Evolutionary conservation across 192 early-diverging fungal species (phyloP), one percentile per base, ranked within the genome.

Genomic region (Podochytrium sp.): DNA sequence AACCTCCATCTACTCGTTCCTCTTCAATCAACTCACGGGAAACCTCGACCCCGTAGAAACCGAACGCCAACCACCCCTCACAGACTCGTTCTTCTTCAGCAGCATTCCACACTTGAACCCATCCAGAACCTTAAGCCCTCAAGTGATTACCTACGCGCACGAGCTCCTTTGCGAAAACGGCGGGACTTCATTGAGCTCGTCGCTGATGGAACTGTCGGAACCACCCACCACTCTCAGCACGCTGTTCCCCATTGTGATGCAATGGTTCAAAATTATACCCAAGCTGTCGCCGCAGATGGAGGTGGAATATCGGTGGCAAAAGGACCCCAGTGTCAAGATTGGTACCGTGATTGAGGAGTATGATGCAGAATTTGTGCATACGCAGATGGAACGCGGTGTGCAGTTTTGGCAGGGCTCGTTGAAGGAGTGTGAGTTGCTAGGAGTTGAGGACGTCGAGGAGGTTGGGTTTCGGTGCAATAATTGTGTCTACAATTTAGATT

Each of bases 181-280:
- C 38, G 37, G 14, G 59, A 20, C 30, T n/a, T n/a, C n/a, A n/a
- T n/a, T n/a, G n/a, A n/a, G n/a, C n/a, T n/a, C n/a, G n/a, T n/a
- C n/a, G n/a, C n/a, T n/a, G n/a, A n/a, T 35, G 14, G 59, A 61
- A 14, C 37, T 61, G 32, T n/a, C 32, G 14, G 37, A 14, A 16
- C 59, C 59, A 30, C 38, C 38, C 10, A 30, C 20, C 14, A 39
- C 37, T 30, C 37, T 61, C 33, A 14, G 2, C 16, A 38, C 59
- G 14, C 35, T 61, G 2, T 33, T 61, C 6, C 29, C 63, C n/a
- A 1, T 65, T 1, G 29, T 42, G n/a, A 20, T 65, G 40, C 18
- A 12, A 14, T 65, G 63, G 63, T 65, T 65, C 63, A 25, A 65
- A 47, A 39, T 49, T 10, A 34, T 65, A 23, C 63, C 63, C 2